Percentiles rank a stretch among this genome's conserved stretches.
These are phyloP conservation scores for Scheffersomyces amazonensis DNA, from an alignment of 805 yeast genomes.

Conservation along the genomic window DNA sequence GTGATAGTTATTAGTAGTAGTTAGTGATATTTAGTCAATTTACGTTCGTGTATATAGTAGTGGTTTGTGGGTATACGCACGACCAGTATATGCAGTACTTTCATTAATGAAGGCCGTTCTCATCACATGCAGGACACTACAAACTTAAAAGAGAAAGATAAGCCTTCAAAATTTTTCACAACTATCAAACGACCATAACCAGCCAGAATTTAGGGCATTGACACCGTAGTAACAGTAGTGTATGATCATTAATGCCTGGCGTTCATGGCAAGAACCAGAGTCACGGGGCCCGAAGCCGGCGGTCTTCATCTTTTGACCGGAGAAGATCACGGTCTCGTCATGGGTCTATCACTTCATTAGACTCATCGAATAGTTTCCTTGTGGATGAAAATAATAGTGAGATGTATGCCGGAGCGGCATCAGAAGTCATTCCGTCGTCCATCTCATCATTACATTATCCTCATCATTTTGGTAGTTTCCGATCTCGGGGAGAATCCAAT, in stretches of 20 bases:
- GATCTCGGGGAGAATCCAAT: slow-evolving; percentile 15
- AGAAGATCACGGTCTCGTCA: slow-evolving; percentile 24
- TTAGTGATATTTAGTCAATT: no score
- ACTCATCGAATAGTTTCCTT: slow-evolving; percentile 21
- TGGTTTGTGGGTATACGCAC: no score
- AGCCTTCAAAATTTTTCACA: no score
- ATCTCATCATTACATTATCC: slow-evolving; percentile 75
- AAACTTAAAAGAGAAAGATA: no score
- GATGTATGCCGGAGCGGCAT: slow-evolving; percentile 74
- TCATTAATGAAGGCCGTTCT: no score
- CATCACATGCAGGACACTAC: no score
- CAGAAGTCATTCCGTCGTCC: slow-evolving; percentile 74
- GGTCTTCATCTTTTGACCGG: slow-evolving; percentile 22
- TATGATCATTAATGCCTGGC: neutral
- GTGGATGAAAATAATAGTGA: slow-evolving; percentile 65
- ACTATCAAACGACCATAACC: no score
- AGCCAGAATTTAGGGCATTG: no score
- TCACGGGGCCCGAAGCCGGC: slow-evolving; percentile 9
- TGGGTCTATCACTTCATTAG: slow-evolving; percentile 30
- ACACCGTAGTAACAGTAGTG: neutral
- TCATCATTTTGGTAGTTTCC: slow-evolving; percentile 42
- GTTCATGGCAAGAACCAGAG: slow-evolving; percentile 3
- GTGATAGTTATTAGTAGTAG: no score
- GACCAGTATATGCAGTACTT: no score
- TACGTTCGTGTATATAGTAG: no score